Evolutionary conservation across 139 green algal genomes (phyloP).

Genomic region (Auxenochlorella pyrenoidosa): DNA sequence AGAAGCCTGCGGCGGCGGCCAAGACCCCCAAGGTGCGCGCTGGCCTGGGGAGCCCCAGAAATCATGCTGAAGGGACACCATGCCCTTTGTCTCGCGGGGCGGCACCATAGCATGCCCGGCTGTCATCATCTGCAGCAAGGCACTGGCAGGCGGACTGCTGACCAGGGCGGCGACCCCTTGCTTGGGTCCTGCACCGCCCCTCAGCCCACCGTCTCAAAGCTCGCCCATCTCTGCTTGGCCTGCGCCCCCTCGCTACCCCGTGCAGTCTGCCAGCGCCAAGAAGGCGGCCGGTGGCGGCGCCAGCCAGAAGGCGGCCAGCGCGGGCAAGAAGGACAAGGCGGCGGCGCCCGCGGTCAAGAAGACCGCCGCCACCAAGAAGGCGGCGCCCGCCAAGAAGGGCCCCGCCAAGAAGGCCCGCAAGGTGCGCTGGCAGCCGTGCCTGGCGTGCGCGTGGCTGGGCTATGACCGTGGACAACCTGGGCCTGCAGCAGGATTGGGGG

Average conservation of each 20-base stretch:
- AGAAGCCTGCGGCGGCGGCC: neutral
- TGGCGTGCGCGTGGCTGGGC: neutral
- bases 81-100: too few relatives aligned
- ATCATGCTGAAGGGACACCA: too few relatives aligned
- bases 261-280: neutral
- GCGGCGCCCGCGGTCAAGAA: conserved; percentile 18
- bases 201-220: too few relatives aligned
- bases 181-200: too few relatives aligned
- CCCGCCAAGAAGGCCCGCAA: conserved; percentile 27
- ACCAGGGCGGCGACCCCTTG: too few relatives aligned
- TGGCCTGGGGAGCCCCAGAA: too few relatives aligned
- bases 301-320: neutral
- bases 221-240: too few relatives aligned
- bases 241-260: neutral
- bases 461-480: too few relatives aligned
- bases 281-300: neutral
- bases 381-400: conserved; percentile 5
- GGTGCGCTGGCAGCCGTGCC: neutral
- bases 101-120: too few relatives aligned
- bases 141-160: too few relatives aligned
- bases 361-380: conserved; percentile 30
- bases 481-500: neutral
- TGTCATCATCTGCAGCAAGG: too few relatives aligned
- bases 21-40: conserved; percentile 15
- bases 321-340: conserved; percentile 4